Evolutionary conservation across 192 early-diverging fungal genomes (phyloP), one percentile per base, ranked within the genome.

Genomic region (Backusella parvicylindrica): DNA sequence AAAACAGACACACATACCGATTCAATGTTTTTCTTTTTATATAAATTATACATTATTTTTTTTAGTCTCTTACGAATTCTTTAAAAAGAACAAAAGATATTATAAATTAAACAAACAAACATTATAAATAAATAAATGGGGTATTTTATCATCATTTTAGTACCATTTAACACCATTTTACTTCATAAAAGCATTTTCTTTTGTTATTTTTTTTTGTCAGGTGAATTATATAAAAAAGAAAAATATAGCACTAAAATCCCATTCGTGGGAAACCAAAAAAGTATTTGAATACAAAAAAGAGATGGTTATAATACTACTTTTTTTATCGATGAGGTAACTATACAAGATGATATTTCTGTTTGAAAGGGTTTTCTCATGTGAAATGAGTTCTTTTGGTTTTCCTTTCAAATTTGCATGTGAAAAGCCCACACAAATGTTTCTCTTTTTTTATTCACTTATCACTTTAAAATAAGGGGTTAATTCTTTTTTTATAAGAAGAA

Each of bases 291-390:
- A 60, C 53, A 60, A 56, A 49, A n/a, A 56, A 26, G 50, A 53
- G 9, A 8, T 60, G 43, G 43, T 47, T 47, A 47, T 47, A 47
- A 47, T 47, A 47, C 41, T 43, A 43, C 11, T 28, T 26, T 28
- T 26, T 60, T 12, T 28, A 11, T 28, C 12, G 23, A 28, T 26
- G 26, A 60, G 26, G 53, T 60, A 28, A 60, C 53, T 28, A 9
- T 11, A 26, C 26, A 23, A 60, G 23, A 47, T 47, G 43, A 47
- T 60, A 11, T 15, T 28, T 28, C 12, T 60, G 21, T 60, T 60
- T 60, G 23, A 60, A 60, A 60, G 53, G 53, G 53, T 60, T 60
- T 28, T 60, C 23, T 60, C 53, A 60, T 60, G 53, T 60, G 53
- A 60, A 60, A 28, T 60, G 9, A 7, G 23, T n/a, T n/a, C 9